Evolutionary conservation across 345 rosid genomes (phyloP), one percentile per base, ranked within the genome.

Genomic region (Citrus hindsii): DNA sequence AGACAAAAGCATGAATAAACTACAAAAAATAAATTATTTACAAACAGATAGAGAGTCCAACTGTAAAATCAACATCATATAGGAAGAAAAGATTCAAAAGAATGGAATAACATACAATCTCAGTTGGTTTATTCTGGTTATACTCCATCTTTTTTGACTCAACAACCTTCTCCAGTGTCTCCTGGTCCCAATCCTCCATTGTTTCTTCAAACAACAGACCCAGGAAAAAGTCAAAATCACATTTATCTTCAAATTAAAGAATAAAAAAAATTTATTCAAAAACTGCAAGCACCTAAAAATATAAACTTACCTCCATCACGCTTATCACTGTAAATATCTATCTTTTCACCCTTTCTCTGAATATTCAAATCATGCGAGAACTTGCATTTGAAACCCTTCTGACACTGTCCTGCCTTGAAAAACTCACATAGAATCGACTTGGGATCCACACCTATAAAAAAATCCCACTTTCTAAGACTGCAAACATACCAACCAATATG

Each of bases 131-230:
- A 67, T 96, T 96, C 88, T 87, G 92, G 81, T 94, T 91, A 76
- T 96, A 94, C 83, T 96, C 98, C 0, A 63, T 86, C 76, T 86
- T 90, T 92, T 94, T 96, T 0, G 93, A 91, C 79, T 91, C 98
- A 74, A 96, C 92, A 69, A 92, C 99, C 85, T 92, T 91, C 88
- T 96, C 99, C 80, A 96, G 84, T 4, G 89, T 92, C 78, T 88
- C 98, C 80, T 94, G 99, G 84, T 96, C 99, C 99, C 98, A 96
- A 56, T 96, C 97, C 67, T 94, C 99, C 99, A 96, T 96, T 0
- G 89, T 82, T 25, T 88, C 98, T 87, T 24, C 51, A 77, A 78
- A 76, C 37, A 75, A 67, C 16, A 79, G 16, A 61, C 35, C 19
- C 48, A 80, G 16, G 21, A 67, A 66, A 79, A 72, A 76, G 53